phyloP scores from a whole-genome alignment of 495 filamentous ascomycete genomes.

The Hyaloscypha bicolor region DNA sequence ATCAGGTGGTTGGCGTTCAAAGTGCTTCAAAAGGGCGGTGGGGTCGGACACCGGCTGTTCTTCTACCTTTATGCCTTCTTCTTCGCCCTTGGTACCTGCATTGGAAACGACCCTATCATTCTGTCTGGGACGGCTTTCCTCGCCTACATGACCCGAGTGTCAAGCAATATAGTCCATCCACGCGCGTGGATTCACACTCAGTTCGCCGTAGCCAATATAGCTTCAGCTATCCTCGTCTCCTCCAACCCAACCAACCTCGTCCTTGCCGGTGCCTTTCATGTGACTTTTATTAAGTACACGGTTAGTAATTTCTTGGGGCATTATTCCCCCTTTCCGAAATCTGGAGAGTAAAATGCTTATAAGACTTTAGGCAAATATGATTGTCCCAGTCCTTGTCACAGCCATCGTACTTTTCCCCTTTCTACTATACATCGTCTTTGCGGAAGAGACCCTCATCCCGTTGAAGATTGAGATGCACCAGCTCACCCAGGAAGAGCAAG shows the following conservation, averaged over 20 bases:
- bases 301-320: too few species aligned
- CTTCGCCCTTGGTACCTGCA: constrained; percentile 63
- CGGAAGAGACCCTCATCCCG: constrained; percentile 62
- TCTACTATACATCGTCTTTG: constrained; percentile 64
- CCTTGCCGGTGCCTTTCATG: constrained; percentile 66
- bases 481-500: constrained; percentile 55
- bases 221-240: constrained; percentile 68
- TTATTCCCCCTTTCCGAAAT: too few species aligned
- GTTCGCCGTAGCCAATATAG: constrained; percentile 68
- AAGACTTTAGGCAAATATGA: constrained; percentile 54
- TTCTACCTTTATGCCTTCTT: constrained; percentile 72
- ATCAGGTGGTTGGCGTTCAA: constrained; percentile 68
- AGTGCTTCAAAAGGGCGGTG: constrained; percentile 65
- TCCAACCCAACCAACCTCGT: constrained; percentile 74
- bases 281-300: constrained; percentile 68
- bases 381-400: constrained; percentile 65
- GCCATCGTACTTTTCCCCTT: constrained; percentile 65
- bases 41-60: constrained; percentile 60
- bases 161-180: constrained; percentile 66
- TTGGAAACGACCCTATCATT: constrained; percentile 72
- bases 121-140: constrained; percentile 69
- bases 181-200: constrained; percentile 71
- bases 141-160: constrained; percentile 71
- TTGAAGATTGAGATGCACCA: constrained; percentile 65
- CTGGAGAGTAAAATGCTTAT: too few species aligned